phyloP scores from a whole-genome alignment of 306 rosid species.

The Boehmeria nivea region DNA sequence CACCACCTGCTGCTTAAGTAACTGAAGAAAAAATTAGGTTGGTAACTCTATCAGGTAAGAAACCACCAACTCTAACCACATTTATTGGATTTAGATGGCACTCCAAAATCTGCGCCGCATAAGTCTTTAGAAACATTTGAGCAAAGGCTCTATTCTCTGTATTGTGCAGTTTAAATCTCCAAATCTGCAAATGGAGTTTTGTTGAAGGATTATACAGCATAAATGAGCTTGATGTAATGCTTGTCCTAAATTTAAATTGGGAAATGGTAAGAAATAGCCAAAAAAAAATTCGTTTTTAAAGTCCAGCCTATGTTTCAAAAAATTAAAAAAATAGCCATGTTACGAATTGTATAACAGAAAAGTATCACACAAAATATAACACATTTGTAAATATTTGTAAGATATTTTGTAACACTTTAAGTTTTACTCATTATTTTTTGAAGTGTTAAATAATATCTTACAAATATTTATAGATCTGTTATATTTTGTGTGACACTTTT shows the following conservation, averaged over 20 bases:
- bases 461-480: no score
- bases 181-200: slow-evolving; percentile 41
- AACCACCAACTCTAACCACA: slow-evolving; percentile 78
- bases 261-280: no score
- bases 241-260: slow-evolving; percentile 2
- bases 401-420: no score
- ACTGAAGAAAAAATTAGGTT: slow-evolving; percentile 86
- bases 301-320: no score
- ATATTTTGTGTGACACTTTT: no score
- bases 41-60: slow-evolving; percentile 90
- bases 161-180: slow-evolving; percentile 91
- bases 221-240: not conserved
- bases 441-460: no score
- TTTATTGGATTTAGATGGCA: slow-evolving; percentile 79
- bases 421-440: no score
- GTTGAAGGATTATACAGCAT: slow-evolving; percentile 2
- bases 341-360: no score
- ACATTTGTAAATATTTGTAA: no score
- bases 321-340: no score
- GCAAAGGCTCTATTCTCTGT: slow-evolving; percentile 92
- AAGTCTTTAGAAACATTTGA: slow-evolving; percentile 87
- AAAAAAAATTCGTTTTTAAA: no score
- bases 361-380: no score
- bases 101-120: slow-evolving; percentile 87
- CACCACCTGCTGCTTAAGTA: slow-evolving; percentile 83